Percentiles rank a stretch among this genome's conserved stretches.
phyloP scores from a whole-genome alignment of 2,329 filamentous ascomycete species.

The Raffaelea deltoideospora region DNA sequence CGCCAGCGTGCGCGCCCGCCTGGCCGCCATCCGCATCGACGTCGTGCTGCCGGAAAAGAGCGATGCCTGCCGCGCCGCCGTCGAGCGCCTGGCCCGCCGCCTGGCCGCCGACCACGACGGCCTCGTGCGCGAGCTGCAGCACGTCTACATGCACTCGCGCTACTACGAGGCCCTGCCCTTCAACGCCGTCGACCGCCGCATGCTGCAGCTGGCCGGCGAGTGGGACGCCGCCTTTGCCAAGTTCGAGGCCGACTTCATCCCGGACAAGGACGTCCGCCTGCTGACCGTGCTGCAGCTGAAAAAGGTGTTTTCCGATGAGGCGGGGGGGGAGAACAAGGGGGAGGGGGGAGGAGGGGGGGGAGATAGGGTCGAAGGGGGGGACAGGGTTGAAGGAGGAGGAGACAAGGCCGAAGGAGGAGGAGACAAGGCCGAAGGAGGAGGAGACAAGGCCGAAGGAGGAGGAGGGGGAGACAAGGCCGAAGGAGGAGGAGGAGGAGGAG shows the following conservation, averaged over 20 bases:
- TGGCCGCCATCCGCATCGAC: slow-evolving; percentile 82
- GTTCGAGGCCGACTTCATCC: slow-evolving; percentile 87
- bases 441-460: too few species aligned
- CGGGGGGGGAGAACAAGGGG: neutral
- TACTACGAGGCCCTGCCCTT: slow-evolving; percentile 96
- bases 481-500: too few species aligned
- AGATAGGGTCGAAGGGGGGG: neutral
- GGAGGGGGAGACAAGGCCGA: too few species aligned
- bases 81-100: slow-evolving; percentile 62
- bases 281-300: slow-evolving; percentile 84
- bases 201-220: slow-evolving; percentile 81
- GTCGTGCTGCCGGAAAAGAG: slow-evolving; percentile 78
- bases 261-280: slow-evolving; percentile 89
- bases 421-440: too few species aligned
- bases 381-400: too few species aligned
- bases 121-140: slow-evolving; percentile 64
- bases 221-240: slow-evolving; percentile 87
- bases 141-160: slow-evolving; percentile 82
- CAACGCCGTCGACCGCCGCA: slow-evolving; percentile 74
- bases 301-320: slow-evolving; percentile 91
- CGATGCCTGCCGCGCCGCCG: slow-evolving; percentile 65
- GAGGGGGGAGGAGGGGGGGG: neutral
- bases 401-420: too few species aligned
- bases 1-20: slow-evolving; percentile 64
- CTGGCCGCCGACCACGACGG: slow-evolving; percentile 70